phyloP scores from a whole-genome alignment of 768 basidiomycete species.

The Xerocomus potaroensis region DNA sequence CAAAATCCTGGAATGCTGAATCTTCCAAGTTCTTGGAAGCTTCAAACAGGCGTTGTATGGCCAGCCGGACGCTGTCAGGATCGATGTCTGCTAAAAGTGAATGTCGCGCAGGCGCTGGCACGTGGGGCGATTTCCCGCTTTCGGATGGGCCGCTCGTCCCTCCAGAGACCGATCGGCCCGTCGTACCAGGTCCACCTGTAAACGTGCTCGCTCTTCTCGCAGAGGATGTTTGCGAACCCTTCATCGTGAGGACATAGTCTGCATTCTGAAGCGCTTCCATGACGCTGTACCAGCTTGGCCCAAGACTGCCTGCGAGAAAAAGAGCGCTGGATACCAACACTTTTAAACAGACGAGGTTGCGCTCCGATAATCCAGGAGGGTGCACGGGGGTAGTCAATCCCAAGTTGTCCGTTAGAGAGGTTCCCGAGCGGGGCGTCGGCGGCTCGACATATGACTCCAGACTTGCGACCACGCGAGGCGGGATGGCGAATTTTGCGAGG shows the following conservation, averaged over 20 bases:
- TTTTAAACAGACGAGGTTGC: conserved; percentile 89
- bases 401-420: conserved; percentile 60
- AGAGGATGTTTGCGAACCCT: conserved; percentile 39
- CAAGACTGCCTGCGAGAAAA: conserved; percentile 80
- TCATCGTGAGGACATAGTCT: conserved; percentile 79
- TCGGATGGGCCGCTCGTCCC: conserved; percentile 12
- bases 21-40: conserved; percentile 82
- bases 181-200: conserved; percentile 31
- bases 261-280: conserved; percentile 93
- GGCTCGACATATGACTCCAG: conserved; percentile 58
- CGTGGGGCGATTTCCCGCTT: conserved; percentile 16
- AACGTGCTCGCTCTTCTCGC: conserved; percentile 32
- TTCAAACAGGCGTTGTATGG: conserved; percentile 85
- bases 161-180: conserved; percentile 39
- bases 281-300: conserved; percentile 89
- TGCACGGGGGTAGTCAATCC: conserved; percentile 50
- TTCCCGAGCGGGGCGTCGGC: conserved; percentile 56
- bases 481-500: conserved; percentile 91
- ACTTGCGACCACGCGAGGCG: conserved; percentile 80
- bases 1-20: conserved; percentile 73
- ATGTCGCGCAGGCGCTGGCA: conserved; percentile 38
- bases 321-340: conserved; percentile 72
- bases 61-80: conserved; percentile 62
- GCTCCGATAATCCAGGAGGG: conserved; percentile 76
- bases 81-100: conserved; percentile 71